A percentile compares a stretch with the other conserved stretches of the same genome.
Conservation (phyloP, 495 filamentous ascomycete genomes). For the Aspergillus saccharolyticus region DNA sequence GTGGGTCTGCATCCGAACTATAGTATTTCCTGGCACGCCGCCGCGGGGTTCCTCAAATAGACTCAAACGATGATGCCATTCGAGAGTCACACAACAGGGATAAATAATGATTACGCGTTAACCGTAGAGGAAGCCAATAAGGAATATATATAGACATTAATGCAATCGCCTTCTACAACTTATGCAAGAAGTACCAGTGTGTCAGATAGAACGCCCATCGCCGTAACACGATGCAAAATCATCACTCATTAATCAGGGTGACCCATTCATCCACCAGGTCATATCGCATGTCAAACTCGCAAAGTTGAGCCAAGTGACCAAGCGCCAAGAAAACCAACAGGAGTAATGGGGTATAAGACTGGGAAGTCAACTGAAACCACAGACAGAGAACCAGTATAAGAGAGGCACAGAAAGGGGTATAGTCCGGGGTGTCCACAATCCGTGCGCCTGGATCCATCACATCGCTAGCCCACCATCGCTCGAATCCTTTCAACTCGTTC, state of each 20-base stretch:
- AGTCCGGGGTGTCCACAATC: background rate
- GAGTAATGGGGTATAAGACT: constrained; percentile 11
- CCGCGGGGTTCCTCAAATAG: background rate
- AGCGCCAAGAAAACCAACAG: constrained; percentile 5
- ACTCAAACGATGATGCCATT: background rate
- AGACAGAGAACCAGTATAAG: constrained; percentile 6
- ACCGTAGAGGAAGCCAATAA: background rate
- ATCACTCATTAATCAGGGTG: constrained; percentile 10
- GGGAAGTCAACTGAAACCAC: constrained; percentile 1
- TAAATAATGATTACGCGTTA: background rate
- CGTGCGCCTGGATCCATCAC: background rate
- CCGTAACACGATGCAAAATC: constrained; percentile 5
- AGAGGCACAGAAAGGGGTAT: constrained; percentile 5
- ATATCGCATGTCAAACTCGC: constrained; percentile 10
- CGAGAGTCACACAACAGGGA: background rate
- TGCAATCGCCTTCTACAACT: background rate
- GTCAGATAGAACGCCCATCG: background rate
- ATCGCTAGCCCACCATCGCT: constrained; percentile 53
- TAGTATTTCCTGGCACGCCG: background rate
- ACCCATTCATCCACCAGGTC: constrained; percentile 8
- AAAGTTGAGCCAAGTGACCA: background rate
- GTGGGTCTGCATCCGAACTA: background rate
- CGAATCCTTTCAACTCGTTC: constrained; percentile 69
- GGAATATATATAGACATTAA: background rate
- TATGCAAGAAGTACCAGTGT: background rate